Evolutionary conservation across 192 early-diverging fungal genomes (phyloP).

Genomic region (Coemansia sp.): DNA sequence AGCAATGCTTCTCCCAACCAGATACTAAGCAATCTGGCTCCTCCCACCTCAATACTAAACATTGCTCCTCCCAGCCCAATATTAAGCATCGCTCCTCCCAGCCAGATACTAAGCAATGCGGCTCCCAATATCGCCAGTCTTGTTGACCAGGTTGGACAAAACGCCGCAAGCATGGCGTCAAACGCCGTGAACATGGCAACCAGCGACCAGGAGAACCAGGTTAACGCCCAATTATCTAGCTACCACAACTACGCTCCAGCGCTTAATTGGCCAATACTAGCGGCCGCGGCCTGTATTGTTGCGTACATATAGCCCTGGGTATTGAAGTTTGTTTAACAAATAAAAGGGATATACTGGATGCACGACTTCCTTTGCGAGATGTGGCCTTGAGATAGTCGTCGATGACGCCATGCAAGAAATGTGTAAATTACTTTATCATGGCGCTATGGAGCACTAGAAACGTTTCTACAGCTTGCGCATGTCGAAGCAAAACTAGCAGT

Average conservation of each 20-base stretch:
- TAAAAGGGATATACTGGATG: neutral
- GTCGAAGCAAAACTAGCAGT: constrained; percentile 4
- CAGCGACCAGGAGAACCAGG: constrained; percentile 18
- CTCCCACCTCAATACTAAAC: too few relatives aligned
- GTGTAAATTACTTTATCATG: constrained; percentile 2
- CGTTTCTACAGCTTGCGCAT: neutral
- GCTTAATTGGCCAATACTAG: neutral
- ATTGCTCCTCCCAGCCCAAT: too few relatives aligned
- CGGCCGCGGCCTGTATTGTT: neutral
- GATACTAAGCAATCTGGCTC: too few relatives aligned
- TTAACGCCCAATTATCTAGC: constrained; percentile 29
- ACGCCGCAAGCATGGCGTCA: constrained; percentile 15
- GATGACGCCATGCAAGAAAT: constrained; percentile 5
- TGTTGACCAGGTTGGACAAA: constrained; percentile 23
- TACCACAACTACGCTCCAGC: constrained; percentile 15
- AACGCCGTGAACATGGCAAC: constrained; percentile 12
- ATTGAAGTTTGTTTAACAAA: neutral
- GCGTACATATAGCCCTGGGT: neutral
- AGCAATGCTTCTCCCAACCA: too few relatives aligned
- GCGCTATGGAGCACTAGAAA: neutral
- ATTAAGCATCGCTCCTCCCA: too few relatives aligned
- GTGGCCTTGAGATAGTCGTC: neutral
- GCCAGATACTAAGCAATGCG: too few relatives aligned
- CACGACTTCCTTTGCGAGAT: neutral
- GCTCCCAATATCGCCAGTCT: constrained; percentile 24